phyloP scores from a whole-genome alignment of 179 eudicot species.

The Pouteria campechiana region DNA sequence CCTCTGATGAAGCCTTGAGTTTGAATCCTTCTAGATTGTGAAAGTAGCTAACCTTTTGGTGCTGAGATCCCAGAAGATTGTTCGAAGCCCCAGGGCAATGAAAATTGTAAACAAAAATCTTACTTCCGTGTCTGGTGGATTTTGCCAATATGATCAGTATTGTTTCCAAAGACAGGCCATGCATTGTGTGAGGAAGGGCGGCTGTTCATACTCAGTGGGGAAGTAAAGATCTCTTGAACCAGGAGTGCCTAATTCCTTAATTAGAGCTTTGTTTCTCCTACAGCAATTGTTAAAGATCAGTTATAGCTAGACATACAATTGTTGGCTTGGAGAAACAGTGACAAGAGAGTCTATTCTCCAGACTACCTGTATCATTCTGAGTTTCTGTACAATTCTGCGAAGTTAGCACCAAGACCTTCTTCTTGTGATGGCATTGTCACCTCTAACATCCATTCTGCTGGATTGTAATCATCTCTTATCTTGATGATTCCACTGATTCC shows the following conservation, averaged over 20 bases:
- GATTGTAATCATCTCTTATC: slow-evolving; percentile 31
- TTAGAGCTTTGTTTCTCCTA: slow-evolving; percentile 30
- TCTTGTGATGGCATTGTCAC: slow-evolving; percentile 22
- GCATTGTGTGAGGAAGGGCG: slow-evolving; percentile 26
- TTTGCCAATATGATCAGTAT: slow-evolving; percentile 37
- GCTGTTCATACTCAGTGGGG: slow-evolving; percentile 20
- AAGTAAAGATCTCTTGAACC: slow-evolving; percentile 24
- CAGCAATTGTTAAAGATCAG: not conserved
- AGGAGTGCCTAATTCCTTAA: slow-evolving; percentile 24
- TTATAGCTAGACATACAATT: not conserved
- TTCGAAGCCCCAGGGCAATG: slow-evolving; percentile 22
- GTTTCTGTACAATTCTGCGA: slow-evolving; percentile 22
- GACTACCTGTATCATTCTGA: slow-evolving; percentile 27
- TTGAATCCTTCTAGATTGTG: no score
- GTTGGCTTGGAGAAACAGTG: not conserved
- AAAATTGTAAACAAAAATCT: slow-evolving; percentile 20
- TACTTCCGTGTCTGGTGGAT: slow-evolving; percentile 22
- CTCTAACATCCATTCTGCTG: slow-evolving; percentile 50
- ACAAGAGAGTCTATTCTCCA: not conserved
- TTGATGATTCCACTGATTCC: no score
- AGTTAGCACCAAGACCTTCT: slow-evolving; percentile 23
- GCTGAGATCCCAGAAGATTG: slow-evolving; percentile 29
- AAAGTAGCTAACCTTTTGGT: slow-evolving; percentile 23
- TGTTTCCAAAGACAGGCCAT: slow-evolving; percentile 50
- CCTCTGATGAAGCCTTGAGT: not conserved